Conservation (phyloP, 2,329 filamentous ascomycete species). For the Drechslerella coelobrocha region DNA sequence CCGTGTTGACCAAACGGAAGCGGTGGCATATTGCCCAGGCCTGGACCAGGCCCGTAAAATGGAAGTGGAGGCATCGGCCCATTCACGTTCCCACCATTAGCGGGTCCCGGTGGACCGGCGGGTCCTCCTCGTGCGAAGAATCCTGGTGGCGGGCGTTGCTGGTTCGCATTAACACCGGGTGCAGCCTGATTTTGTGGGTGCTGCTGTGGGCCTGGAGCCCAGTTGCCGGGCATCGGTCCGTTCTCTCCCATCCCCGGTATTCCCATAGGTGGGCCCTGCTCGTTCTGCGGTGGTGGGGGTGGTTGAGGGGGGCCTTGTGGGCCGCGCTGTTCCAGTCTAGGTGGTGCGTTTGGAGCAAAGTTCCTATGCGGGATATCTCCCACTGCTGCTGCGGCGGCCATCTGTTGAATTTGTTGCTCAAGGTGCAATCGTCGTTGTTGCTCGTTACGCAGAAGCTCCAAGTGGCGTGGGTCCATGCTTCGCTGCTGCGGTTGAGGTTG, state of each 20-base stretch:
- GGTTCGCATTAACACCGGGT: conserved; percentile 30
- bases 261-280: conserved; percentile 48
- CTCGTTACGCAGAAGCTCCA: conserved; percentile 44
- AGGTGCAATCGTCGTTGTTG: conserved; percentile 31
- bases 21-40: conserved; percentile 42
- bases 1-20: conserved; percentile 46
- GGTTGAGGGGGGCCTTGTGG: conserved; percentile 39
- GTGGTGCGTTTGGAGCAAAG: conserved; percentile 37
- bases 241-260: conserved; percentile 46
- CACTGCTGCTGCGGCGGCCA: conserved; percentile 23
- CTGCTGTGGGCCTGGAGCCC: conserved; percentile 38
- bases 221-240: conserved; percentile 40
- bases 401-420: conserved; percentile 39
- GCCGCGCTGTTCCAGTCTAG: conserved; percentile 43
- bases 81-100: conserved; percentile 44
- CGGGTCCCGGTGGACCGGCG: conserved; percentile 33
- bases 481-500: conserved; percentile 2
- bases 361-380: conserved; percentile 39
- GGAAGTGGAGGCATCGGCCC: conserved; percentile 47
- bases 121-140: conserved; percentile 41
- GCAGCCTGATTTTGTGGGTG: conserved; percentile 32
- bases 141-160: conserved; percentile 42
- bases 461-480: conserved; percentile 37
- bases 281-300: conserved; percentile 30
- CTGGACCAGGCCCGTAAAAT: conserved; percentile 44